These are phyloP conservation scores for Suhomyces maxii DNA, from an alignment of 1,139 yeast species.

Conservation along the genomic window DNA sequence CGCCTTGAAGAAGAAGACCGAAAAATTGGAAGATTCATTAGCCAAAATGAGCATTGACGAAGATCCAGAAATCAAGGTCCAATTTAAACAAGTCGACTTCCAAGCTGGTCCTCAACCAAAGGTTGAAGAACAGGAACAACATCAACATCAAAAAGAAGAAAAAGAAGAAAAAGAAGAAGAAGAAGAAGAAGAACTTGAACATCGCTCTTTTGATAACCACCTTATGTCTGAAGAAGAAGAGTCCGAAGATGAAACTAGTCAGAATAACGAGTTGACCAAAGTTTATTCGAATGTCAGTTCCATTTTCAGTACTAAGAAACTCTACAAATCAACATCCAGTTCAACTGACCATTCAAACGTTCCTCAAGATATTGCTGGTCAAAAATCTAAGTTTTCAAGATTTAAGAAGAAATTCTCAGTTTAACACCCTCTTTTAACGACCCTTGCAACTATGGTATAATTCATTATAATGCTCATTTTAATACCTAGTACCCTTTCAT, in stretches of 20 bases:
- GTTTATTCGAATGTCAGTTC: constrained; percentile 25
- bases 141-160: background rate
- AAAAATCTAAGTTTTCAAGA: constrained; percentile 7
- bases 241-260: constrained; percentile 4
- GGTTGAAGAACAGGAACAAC: background rate
- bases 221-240: constrained; percentile 2
- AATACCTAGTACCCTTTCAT: background rate
- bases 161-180: too few species aligned
- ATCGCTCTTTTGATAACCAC: too few species aligned
- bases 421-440: background rate
- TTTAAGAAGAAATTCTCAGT: constrained; percentile 13
- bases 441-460: too few species aligned
- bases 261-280: constrained; percentile 11
- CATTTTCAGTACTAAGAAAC: constrained; percentile 20
- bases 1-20: constrained; percentile 6
- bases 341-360: background rate
- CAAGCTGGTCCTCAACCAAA: constrained; percentile 4
- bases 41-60: constrained; percentile 8
- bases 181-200: too few species aligned
- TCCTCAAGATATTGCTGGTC: background rate
- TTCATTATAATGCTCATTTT: background rate
- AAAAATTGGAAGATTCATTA: constrained; percentile 1
- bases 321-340: constrained; percentile 2
- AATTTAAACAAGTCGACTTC: constrained; percentile 13
- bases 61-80: constrained; percentile 9